Conservation (phyloP, 768 basidiomycete genomes). For the Chalciporus chontae region DNA sequence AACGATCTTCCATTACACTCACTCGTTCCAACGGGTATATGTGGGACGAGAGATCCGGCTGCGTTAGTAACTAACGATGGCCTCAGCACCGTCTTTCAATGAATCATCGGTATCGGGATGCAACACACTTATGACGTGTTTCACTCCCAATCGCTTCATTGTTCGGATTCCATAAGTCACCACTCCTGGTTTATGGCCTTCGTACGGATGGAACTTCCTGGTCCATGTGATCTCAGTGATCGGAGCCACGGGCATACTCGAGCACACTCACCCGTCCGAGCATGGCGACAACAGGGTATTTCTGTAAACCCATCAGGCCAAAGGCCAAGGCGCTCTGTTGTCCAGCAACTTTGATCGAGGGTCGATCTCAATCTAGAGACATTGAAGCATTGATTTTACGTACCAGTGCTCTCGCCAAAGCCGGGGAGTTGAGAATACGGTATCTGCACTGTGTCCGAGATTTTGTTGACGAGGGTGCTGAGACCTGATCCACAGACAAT, state of each 20-base stretch:
- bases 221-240: constrained; percentile 5
- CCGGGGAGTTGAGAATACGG: constrained; percentile 69
- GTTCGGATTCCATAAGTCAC: constrained; percentile 78
- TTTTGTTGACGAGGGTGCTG: constrained; percentile 62
- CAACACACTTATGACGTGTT: constrained; percentile 69
- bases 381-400: constrained; percentile 4
- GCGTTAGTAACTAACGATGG: constrained; percentile 75
- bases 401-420: constrained; percentile 77
- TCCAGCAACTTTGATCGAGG: constrained; percentile 56
- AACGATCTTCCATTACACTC: constrained; percentile 22
- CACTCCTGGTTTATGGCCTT: constrained; percentile 68
- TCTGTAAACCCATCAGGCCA: constrained; percentile 62
- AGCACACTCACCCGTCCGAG: constrained; percentile 65
- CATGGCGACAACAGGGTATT: constrained; percentile 86
- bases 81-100: neutral
- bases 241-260: neutral
- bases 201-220: constrained; percentile 77
- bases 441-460: constrained; percentile 56
- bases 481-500: constrained; percentile 89
- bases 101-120: neutral
- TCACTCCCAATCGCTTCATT: constrained; percentile 74
- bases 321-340: constrained; percentile 81
- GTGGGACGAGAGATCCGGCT: constrained; percentile 73
- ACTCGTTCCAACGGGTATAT: constrained; percentile 80
- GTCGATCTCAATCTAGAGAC: neutral